A percentile compares a stretch with the other conserved stretches of the same genome.
Conservation (phyloP, 192 early-diverging fungal genomes). For the Mortierella claussenii region DNA sequence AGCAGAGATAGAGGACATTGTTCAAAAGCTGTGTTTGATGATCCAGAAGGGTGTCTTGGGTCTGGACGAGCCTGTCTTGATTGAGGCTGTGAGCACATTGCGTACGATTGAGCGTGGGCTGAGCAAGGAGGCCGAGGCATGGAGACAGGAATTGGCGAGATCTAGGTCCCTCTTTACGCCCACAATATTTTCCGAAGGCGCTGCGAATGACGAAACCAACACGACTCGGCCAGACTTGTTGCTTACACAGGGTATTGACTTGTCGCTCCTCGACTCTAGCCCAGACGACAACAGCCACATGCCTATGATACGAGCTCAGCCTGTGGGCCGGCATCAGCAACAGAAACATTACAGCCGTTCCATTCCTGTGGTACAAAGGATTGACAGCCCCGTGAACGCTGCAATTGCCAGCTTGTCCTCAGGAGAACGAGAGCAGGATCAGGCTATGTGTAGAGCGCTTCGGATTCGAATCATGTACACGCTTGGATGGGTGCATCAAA, state of each 20-base stretch:
- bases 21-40: slow-evolving; percentile 46
- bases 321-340: not conserved
- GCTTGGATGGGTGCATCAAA: slow-evolving; percentile 48
- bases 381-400: not conserved
- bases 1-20: slow-evolving; percentile 36
- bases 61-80: slow-evolving; percentile 37
- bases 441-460: slow-evolving; percentile 25
- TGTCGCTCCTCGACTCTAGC: slow-evolving; percentile 35
- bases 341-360: not conserved
- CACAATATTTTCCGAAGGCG: not conserved
- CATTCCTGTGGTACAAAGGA: not conserved
- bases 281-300: not conserved
- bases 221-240: not conserved
- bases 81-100: slow-evolving; percentile 34
- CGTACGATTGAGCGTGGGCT: slow-evolving; percentile 40
- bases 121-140: slow-evolving; percentile 14
- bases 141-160: slow-evolving; percentile 3
- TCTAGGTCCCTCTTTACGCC: slow-evolving; percentile 25
- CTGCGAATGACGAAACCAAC: not conserved
- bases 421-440: slow-evolving; percentile 17
- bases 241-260: slow-evolving; percentile 37
- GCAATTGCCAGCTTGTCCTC: slow-evolving; percentile 9
- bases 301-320: not conserved
- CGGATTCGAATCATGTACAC: slow-evolving; percentile 49
- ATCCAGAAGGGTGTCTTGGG: slow-evolving; percentile 44